Percentiles rank a stretch among this genome's conserved stretches.
These are phyloP conservation scores for Yamadazyma dendronema DNA, from an alignment of 1,139 yeast species.

Conservation along the genomic window DNA sequence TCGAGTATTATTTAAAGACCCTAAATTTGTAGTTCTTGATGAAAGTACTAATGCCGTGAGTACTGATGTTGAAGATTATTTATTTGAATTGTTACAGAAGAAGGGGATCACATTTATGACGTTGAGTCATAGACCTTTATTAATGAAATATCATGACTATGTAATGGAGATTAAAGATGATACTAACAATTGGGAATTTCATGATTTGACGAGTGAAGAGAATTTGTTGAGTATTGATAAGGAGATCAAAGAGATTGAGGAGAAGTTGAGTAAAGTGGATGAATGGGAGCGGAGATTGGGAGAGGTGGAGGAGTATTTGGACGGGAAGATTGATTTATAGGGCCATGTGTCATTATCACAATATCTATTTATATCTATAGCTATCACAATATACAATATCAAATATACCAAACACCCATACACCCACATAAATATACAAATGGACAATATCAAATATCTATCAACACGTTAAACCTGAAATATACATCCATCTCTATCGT, in stretches of 20 bases:
- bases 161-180: constrained; percentile 62
- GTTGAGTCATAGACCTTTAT: constrained; percentile 79
- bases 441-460: too few species aligned
- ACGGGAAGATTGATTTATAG: constrained; percentile 34
- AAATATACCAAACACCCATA: background rate
- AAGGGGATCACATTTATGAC: constrained; percentile 79
- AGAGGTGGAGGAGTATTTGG: constrained; percentile 42
- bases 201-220: constrained; percentile 56
- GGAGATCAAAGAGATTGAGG: constrained; percentile 61
- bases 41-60: constrained; percentile 94
- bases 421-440: too few species aligned
- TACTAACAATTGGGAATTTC: constrained; percentile 38
- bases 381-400: too few species aligned
- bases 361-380: too few species aligned
- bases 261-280: constrained; percentile 51
- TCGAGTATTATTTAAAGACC: constrained; percentile 75
- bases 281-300: constrained; percentile 51
- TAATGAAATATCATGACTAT: constrained; percentile 81
- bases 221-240: constrained; percentile 61
- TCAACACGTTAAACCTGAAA: too few species aligned
- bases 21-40: constrained; percentile 81
- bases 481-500: too few species aligned
- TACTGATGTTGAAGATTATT: constrained; percentile 85
- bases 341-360: constrained; percentile 6
- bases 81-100: constrained; percentile 72